Conservation (phyloP, 331 rosid species). For the Cydonia oblonga region DNA sequence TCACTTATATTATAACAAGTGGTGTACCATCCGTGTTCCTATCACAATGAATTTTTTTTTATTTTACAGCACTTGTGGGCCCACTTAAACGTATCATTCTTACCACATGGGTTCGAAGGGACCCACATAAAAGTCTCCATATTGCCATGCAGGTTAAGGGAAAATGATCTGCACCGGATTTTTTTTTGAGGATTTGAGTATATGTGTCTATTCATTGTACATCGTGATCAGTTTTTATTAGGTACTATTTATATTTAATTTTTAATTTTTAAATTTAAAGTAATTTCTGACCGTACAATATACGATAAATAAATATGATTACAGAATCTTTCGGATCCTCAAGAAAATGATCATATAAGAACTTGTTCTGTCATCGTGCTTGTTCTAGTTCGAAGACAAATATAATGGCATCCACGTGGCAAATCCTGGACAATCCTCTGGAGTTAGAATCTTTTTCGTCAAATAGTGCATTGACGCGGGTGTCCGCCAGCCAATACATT, state of each 20-base stretch:
- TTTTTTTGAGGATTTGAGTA: no score
- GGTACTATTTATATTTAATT: no score
- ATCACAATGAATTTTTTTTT: no score
- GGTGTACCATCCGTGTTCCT: rapidly evolving
- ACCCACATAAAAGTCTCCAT: neutral
- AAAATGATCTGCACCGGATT: rapidly evolving
- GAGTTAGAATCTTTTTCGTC: no score
- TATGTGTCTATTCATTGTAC: rapidly evolving
- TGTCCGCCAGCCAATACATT: no score
- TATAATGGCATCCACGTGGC: no score
- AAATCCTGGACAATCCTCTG: no score
- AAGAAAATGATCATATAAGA: no score
- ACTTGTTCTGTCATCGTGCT: neutral
- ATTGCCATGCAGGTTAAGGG: neutral
- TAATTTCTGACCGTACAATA: rapidly evolving
- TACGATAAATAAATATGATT: rapidly evolving
- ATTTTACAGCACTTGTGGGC: neutral
- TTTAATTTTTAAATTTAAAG: no score
- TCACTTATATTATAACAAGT: no score
- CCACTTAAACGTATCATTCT: no score
- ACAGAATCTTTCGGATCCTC: rapidly evolving
- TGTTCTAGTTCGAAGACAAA: neutral
- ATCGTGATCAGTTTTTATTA: rapidly evolving
- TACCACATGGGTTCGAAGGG: neutral
- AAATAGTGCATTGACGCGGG: no score